Evolutionary conservation across 495 filamentous ascomycete genomes (phyloP).

Genomic region (Chaetomium tenue): DNA sequence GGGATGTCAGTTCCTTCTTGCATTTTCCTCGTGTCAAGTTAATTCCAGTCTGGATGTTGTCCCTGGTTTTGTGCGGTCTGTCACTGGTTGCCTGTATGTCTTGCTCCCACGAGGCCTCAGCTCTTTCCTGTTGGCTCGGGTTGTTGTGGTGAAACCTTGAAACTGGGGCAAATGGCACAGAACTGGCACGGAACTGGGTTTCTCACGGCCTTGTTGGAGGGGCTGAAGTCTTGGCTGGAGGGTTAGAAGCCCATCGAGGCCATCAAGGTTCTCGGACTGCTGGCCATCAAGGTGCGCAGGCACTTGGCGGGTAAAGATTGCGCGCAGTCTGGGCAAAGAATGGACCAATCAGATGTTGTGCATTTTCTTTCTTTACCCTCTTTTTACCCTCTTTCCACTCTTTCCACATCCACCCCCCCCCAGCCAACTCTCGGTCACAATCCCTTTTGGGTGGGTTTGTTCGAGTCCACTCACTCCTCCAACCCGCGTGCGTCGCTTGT

Average conservation of each 20-base stretch:
- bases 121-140: neutral
- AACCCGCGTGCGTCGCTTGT: neutral
- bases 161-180: neutral
- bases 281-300: conserved; percentile 20
- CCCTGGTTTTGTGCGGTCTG: no score
- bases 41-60: neutral
- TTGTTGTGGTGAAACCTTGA: neutral
- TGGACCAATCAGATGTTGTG: conserved; percentile 20
- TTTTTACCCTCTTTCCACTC: neutral
- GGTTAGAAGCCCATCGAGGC: neutral
- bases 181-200: neutral
- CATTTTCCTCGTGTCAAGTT: neutral
- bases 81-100: no score
- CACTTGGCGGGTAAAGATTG: conserved; percentile 11
- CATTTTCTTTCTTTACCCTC: conserved; percentile 14
- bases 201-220: neutral
- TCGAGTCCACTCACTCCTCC: neutral
- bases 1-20: neutral
- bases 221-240: conserved; percentile 4
- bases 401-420: neutral
- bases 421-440: no score
- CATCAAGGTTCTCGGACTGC: conserved; percentile 25
- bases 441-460: neutral
- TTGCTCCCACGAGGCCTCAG: no score
- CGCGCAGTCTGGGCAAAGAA: conserved; percentile 13